Conservation (phyloP, 2,329 filamentous ascomycete genomes). For the Cercospora sojina region DNA sequence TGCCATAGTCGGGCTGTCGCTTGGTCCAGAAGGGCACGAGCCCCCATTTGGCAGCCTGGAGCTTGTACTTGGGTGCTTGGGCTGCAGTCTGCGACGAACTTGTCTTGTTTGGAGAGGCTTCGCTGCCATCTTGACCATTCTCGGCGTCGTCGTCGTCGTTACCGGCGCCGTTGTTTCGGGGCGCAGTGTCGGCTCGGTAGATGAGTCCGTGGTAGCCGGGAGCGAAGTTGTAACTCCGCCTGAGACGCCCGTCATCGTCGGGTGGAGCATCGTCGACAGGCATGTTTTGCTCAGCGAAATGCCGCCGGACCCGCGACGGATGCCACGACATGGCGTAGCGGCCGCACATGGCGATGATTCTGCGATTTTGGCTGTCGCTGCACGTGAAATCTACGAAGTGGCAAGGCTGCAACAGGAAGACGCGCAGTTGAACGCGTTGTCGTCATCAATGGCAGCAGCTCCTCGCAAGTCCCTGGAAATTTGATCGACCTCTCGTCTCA, state of each 20-base stretch:
- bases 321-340: conserved; percentile 61
- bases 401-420: neutral
- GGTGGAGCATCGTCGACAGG: conserved; percentile 65
- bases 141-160: conserved; percentile 25
- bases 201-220: conserved; percentile 83
- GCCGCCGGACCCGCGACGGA: conserved; percentile 70
- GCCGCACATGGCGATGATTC: conserved; percentile 59
- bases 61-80: conserved; percentile 64
- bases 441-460: conserved; percentile 13
- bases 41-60: conserved; percentile 96
- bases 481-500: neutral
- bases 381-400: neutral
- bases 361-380: neutral
- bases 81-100: conserved; percentile 28
- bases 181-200: conserved; percentile 72
- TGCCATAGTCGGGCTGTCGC: conserved; percentile 71
- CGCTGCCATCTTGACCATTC: conserved; percentile 28
- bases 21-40: conserved; percentile 93
- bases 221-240: conserved; percentile 88
- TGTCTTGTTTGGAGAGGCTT: conserved; percentile 29
- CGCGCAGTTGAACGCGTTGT: conserved; percentile 10
- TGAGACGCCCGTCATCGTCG: conserved; percentile 70
- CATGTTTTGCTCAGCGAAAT: conserved; percentile 73
- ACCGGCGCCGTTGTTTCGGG: conserved; percentile 53
- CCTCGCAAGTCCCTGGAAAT: conserved; percentile 6